These are phyloP conservation scores for Metschnikowia colocasiae DNA, from an alignment of 805 yeast species.

Conservation along the genomic window DNA sequence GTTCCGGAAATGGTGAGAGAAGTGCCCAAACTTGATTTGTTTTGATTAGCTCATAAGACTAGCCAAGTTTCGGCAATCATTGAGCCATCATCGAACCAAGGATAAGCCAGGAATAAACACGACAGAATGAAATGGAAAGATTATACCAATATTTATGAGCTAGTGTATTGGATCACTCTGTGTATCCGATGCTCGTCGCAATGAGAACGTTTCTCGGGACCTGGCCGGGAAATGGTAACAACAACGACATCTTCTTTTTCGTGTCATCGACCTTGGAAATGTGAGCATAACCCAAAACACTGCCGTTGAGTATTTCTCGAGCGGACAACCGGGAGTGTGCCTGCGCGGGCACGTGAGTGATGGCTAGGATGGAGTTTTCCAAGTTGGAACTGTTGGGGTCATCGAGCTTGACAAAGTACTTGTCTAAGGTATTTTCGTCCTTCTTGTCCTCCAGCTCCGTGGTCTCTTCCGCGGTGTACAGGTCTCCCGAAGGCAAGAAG, in stretches of 20 bases:
- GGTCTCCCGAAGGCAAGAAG: conserved; percentile 43
- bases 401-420: conserved; percentile 31
- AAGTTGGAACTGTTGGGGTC: conserved; percentile 53
- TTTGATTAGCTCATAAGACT: too few species aligned
- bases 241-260: conserved; percentile 60
- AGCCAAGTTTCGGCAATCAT: too few species aligned
- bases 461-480: conserved; percentile 32
- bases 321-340: conserved; percentile 38
- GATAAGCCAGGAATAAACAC: too few species aligned
- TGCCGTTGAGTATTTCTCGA: conserved; percentile 49
- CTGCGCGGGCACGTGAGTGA: conserved; percentile 36
- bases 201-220: conserved; percentile 73
- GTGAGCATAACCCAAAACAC: conserved; percentile 77
- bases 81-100: too few species aligned
- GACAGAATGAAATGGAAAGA: too few species aligned
- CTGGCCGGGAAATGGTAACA: conserved; percentile 85
- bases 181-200: conserved; percentile 75
- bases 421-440: conserved; percentile 30
- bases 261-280: conserved; percentile 71
- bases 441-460: conserved; percentile 12
- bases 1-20: too few species aligned
- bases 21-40: too few species aligned
- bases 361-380: conserved; percentile 75
- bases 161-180: too few species aligned
- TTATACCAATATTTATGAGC: too few species aligned